Evolutionary conservation across 140 eudicot genomes (phyloP).

Genomic region (Senecio squalidus): DNA sequence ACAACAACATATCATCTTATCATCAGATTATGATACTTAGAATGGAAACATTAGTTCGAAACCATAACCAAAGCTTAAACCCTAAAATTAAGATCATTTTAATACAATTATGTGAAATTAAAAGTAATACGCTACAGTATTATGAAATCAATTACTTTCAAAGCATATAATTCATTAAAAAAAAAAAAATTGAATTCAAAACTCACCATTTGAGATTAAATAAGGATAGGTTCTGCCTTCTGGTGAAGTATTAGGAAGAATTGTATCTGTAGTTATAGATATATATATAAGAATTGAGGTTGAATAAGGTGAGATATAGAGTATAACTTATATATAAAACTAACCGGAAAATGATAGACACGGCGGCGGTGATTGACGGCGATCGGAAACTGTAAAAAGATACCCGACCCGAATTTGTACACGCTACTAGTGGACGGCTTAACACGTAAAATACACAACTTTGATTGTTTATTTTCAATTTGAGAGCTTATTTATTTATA

Average conservation of each 20-base stretch:
- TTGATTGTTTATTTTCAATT: not conserved
- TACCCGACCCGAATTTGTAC: not conserved
- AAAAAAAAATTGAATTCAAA: not conserved
- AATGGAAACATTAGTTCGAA: not conserved
- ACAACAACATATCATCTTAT: too few relatives aligned
- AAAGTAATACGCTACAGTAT: not conserved
- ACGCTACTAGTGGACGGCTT: not conserved
- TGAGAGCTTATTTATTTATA: too few relatives aligned
- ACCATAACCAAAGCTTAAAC: slow-evolving; percentile 3
- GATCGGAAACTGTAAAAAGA: slow-evolving; percentile 8
- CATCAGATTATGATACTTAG: too few relatives aligned
- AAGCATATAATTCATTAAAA: not conserved
- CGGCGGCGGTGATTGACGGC: slow-evolving; percentile 11
- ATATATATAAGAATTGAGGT: not conserved
- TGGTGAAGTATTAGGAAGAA: not conserved
- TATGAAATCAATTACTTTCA: not conserved
- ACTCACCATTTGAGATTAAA: slow-evolving; percentile 2
- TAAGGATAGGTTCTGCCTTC: slow-evolving; percentile 1
- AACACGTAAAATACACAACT: not conserved
- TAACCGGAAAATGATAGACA: slow-evolving; percentile 10
- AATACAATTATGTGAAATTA: not conserved
- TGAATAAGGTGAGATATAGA: not conserved
- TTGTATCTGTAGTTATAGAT: not conserved
- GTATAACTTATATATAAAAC: not conserved
- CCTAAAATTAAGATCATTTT: too few relatives aligned